Base-by-base conservation (phyloP, 2,329 filamentous ascomycete genomes). In the Penicillium sclerotiorum region DNA sequence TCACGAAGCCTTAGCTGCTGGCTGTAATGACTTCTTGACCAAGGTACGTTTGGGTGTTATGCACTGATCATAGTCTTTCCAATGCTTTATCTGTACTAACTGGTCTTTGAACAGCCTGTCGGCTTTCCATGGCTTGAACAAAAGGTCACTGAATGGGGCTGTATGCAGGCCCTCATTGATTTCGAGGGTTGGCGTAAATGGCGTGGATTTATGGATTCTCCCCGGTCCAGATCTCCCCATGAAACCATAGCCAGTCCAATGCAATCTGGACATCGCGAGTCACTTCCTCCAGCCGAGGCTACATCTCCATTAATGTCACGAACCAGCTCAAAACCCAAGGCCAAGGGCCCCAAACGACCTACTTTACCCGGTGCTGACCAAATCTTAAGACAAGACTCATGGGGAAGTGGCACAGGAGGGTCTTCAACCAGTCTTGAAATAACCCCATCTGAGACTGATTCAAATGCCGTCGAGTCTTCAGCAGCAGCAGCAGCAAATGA, bases 131-230 rank as follows among this genome's bases (percentile, higher is more conserved):
- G 93, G 92, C 83, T 99, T 21, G 90, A 96, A 70, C 85, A 93
- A 50, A 99, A 99, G 72, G 92, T 97, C 61, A 96, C 95, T 75
- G 94, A 99, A 78, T 99, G 94, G 94, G 94, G 94, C 49, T 97
- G 94, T 77, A 99, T 99, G 94, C 94, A 97, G 76, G 94, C 94
- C 8, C 81, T 99, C 20, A 97, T 99, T 65, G 94, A 99, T 75
- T 97, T 94, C 68, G 93, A 97, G 69, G 94, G 94, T 54, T 99
- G 94, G 94, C 84, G 92, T 47, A 90, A 90, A 71, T 99, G 94
- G 94, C 96, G 96, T 70, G 89, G 94, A 64, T 93, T 89, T 65
- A 73, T 73, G 32, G 70, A 71, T 38, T 59, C 63, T 13, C 55
- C 58, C 23, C 52, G 39, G 7, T 49, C 61, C 18, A 48, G 56